A percentile compares a stretch with the other conserved stretches of the same genome.
phyloP scores from a whole-genome alignment of 306 rosid genomes.

The Corylus americana region DNA sequence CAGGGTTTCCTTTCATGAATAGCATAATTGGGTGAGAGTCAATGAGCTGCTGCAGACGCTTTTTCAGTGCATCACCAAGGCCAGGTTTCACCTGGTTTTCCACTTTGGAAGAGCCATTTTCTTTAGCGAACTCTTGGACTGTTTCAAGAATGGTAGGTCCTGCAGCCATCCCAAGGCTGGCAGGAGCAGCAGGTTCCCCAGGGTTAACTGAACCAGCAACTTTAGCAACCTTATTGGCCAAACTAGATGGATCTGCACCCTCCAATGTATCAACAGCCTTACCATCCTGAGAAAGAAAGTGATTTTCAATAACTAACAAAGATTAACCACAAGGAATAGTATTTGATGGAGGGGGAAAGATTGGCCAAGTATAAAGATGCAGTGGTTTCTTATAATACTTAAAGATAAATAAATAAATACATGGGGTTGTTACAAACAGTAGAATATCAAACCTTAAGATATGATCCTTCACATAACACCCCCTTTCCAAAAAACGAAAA shows the following conservation, averaged over 20 bases:
- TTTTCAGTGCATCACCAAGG: conserved; percentile 42
- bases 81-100: conserved; percentile 46
- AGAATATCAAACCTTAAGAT: neutral
- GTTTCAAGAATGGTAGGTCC: conserved; percentile 72
- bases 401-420: neutral
- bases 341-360: neutral
- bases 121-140: conserved; percentile 67
- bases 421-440: neutral
- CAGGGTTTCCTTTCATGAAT: conserved; percentile 91
- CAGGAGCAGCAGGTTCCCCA: conserved; percentile 87
- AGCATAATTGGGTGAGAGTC: conserved; percentile 64
- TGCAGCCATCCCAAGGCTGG: conserved; percentile 93
- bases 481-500: neutral
- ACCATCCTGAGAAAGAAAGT: conserved; percentile 64
- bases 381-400: neutral
- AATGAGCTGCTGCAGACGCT: conserved; percentile 57
- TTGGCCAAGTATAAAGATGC: conserved; percentile 5
- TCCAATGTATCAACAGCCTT: conserved; percentile 79
- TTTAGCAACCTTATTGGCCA: conserved; percentile 91
- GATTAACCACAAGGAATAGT: neutral
- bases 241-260: conserved; percentile 98
- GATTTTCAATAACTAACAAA: neutral
- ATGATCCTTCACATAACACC: neutral
- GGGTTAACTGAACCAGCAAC: conserved; percentile 67
- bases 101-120: conserved; percentile 51